Percentiles rank a stretch among this genome's conserved stretches.
Evolutionary conservation across 2,329 filamentous ascomycete species (phyloP).

Genomic region (Cytospora schulzeri): DNA sequence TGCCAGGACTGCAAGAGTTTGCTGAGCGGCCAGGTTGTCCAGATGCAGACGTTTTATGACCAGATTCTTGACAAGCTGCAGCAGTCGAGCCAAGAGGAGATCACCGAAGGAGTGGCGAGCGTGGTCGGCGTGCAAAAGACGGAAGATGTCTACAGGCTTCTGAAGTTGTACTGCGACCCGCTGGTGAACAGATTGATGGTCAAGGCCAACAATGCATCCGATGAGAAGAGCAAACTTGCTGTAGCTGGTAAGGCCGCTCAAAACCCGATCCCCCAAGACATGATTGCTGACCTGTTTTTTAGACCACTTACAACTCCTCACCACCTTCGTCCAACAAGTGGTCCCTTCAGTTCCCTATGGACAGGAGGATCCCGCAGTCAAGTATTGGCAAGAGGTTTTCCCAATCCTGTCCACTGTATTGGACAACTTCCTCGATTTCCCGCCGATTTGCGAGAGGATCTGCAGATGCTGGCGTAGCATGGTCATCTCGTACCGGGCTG

Average conservation of each 20-base stretch:
- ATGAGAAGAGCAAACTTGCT: slow-evolving; percentile 74
- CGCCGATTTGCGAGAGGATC: slow-evolving; percentile 88
- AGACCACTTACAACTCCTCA: slow-evolving; percentile 91
- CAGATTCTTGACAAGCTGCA: slow-evolving; percentile 85
- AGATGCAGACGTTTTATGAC: slow-evolving; percentile 91
- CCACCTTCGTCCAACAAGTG: slow-evolving; percentile 79
- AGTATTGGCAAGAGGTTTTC: slow-evolving; percentile 95
- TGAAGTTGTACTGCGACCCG: slow-evolving; percentile 93
- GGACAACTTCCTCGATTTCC: slow-evolving; percentile 82
- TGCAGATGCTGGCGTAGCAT: slow-evolving; percentile 97
- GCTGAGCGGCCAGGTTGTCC: slow-evolving; percentile 78
- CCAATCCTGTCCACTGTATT: slow-evolving; percentile 83
- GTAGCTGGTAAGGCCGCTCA: slow-evolving; percentile 67
- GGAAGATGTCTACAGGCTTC: slow-evolving; percentile 76
- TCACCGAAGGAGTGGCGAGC: slow-evolving; percentile 92
- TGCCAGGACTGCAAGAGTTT: slow-evolving; percentile 92
- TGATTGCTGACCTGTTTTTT: slow-evolving; percentile 27
- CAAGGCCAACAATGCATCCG: slow-evolving; percentile 82
- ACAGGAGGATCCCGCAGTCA: slow-evolving; percentile 85
- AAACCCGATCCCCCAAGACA: neutral
- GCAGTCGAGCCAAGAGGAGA: slow-evolving; percentile 85
- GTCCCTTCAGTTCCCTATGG: slow-evolving; percentile 73
- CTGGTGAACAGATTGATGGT: slow-evolving; percentile 82
- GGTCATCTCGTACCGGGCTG: slow-evolving; percentile 91
- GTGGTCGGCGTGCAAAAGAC: slow-evolving; percentile 86